phyloP scores from a whole-genome alignment of 441 rosid species.

The Populus tomentosa region DNA sequence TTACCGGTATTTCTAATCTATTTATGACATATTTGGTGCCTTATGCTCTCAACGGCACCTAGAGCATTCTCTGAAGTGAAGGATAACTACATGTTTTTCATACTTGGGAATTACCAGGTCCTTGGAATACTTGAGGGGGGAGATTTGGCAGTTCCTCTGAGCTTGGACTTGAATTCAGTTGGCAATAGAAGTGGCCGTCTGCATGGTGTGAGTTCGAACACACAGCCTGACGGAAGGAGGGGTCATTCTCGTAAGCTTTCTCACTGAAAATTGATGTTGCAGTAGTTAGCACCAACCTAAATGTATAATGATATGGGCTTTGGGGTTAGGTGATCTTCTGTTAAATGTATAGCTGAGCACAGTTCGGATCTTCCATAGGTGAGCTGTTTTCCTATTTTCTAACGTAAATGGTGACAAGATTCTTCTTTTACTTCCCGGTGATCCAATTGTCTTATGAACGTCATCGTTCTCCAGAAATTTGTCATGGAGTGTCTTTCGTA shows the following conservation, averaged over 20 bases:
- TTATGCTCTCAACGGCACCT: neutral
- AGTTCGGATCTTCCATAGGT: neutral
- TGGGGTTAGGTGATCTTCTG: neutral
- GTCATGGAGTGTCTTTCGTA: neutral
- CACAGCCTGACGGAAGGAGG: conserved; percentile 26
- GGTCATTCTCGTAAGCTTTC: conserved; percentile 56
- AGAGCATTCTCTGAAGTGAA: neutral
- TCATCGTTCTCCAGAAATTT: neutral
- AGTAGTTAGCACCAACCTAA: neutral
- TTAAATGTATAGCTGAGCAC: conserved; percentile 3
- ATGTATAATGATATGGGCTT: neutral
- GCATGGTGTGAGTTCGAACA: conserved; percentile 33
- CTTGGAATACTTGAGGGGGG: conserved; percentile 62
- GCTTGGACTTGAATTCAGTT: conserved; percentile 42
- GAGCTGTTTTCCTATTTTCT: conserved; percentile 3
- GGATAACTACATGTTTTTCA: neutral
- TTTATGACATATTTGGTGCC: neutral
- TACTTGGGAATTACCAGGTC: conserved; percentile 33
- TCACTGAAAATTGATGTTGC: conserved; percentile 31
- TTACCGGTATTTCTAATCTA: neutral
- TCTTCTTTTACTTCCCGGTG: neutral
- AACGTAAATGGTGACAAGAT: neutral
- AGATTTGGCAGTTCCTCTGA: conserved; percentile 33
- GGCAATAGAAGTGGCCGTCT: conserved; percentile 69
- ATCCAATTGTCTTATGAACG: neutral